Evolutionary conservation across 345 rosid genomes (phyloP).

Genomic region (Eucalyptus marginata): DNA sequence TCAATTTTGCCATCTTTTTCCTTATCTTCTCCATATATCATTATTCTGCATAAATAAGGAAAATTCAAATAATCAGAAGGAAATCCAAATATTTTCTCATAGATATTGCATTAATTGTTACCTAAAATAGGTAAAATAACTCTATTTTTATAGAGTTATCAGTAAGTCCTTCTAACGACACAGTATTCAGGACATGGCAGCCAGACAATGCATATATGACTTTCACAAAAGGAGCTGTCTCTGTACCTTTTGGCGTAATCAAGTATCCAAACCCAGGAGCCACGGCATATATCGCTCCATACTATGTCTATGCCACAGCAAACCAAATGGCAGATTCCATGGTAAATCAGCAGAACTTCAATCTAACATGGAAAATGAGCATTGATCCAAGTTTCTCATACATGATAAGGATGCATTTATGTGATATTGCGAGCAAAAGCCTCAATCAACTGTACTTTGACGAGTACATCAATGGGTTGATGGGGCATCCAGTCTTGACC

Average conservation of each 20-base stretch:
- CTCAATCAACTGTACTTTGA: conserved; percentile 51
- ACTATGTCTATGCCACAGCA: conserved; percentile 42
- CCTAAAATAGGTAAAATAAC: too few species aligned
- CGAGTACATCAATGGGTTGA: conserved; percentile 39
- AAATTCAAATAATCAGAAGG: too few species aligned
- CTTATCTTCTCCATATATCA: too few species aligned
- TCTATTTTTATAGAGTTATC: too few species aligned
- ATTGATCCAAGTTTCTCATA: conserved; percentile 49
- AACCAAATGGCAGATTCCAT: conserved; percentile 37
- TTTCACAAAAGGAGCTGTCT: conserved; percentile 49
- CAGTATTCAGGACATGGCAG: conserved; percentile 64
- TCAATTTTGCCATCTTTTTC: too few species aligned
- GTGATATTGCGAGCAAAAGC: conserved; percentile 65
- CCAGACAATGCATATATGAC: conserved; percentile 30
- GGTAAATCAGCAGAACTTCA: conserved; percentile 38
- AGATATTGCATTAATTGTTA: too few species aligned
- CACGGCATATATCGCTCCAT: conserved; percentile 34
- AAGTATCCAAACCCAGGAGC: conserved; percentile 36
- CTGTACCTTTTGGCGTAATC: conserved; percentile 14
- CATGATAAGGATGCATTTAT: conserved; percentile 60
- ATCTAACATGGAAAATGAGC: conserved; percentile 52
- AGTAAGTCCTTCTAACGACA: conserved; percentile 41
- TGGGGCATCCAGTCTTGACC: conserved; percentile 37
- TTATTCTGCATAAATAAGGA: too few species aligned
- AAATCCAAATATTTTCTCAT: too few species aligned